Base-by-base conservation (phyloP, 2,329 filamentous ascomycete species). In the Nemania sp. region DNA sequence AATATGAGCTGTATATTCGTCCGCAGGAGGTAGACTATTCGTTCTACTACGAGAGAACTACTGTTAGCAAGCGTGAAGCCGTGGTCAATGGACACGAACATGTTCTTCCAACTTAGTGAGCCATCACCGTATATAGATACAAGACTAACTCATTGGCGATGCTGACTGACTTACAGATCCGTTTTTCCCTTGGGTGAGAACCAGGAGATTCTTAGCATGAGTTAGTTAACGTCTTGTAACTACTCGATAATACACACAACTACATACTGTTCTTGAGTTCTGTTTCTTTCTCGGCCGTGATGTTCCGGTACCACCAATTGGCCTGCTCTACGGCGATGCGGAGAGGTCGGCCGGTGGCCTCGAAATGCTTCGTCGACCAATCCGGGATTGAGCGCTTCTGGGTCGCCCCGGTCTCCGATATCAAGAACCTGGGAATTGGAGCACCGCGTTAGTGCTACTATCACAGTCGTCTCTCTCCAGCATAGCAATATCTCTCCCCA, bases 1-100 rank as follows among this genome's bases (percentile, higher is more conserved):
- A 85, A 84, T 6, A 85, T 65, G 1, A 81, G 74, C 42, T 82
- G 77, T 5, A 86, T 59, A 13, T 68, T 69, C 65, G 68, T 67
- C 34, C 66, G 79, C 15, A 82, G 78, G 5, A 81, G 74, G 18
- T 76, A 76, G 25, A 83, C 73, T 1, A 84, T 75, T 4, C 77
- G 75, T 50, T 66, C 65, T 58, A 68, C 62, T 64, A 15, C 18
- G 37, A 43, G 35, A n/a, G 13, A 42, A 39, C 12, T n/a, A 21
- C n/a, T 34, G 54, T 63, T 50, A 63, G 61, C 49, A 45, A 50
- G 25, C 18, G 17, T 11, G 12, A 17, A 7, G n/a, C 9, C 10
- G n/a, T 2, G 2, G 40, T 25, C 21, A 47, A 45, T 43, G 32
- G 15, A 3, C 7, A 1, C n/a, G 17, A 43, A 48, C 47, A 47